Conservation (phyloP, 257 asterid genomes). For the Solanum virginianum region DNA sequence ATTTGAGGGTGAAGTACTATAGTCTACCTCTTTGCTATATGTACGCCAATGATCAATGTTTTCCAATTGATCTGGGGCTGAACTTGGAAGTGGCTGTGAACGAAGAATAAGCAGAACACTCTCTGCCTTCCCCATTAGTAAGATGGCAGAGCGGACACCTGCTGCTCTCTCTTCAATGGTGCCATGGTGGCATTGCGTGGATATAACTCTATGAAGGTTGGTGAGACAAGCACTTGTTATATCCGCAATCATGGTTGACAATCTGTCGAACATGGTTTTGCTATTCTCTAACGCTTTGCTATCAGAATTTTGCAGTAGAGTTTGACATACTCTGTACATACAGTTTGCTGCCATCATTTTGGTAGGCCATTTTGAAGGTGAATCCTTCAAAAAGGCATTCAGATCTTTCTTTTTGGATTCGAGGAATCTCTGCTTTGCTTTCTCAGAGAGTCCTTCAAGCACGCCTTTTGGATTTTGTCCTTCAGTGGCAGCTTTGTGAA, state of each 20-base stretch:
- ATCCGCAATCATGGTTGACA: slow-evolving; percentile 12
- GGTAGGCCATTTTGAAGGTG: slow-evolving; percentile 13
- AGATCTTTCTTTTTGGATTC: not conserved
- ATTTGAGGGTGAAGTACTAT: not conserved
- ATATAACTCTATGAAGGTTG: slow-evolving; percentile 8
- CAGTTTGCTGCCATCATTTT: slow-evolving; percentile 18
- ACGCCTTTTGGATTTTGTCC: not conserved
- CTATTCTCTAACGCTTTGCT: not conserved
- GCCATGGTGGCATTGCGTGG: slow-evolving; percentile 7
- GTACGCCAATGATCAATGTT: slow-evolving; percentile 20
- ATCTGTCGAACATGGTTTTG: slow-evolving; percentile 1
- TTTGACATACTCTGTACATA: slow-evolving; percentile 16
- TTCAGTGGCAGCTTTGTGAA: not conserved
- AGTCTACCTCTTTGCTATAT: not conserved
- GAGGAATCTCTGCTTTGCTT: not conserved
- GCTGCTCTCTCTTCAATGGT: slow-evolving; percentile 17
- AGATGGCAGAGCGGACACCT: slow-evolving; percentile 11
- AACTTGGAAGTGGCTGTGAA: slow-evolving; percentile 1
- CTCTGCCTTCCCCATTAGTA: slow-evolving; percentile 19
- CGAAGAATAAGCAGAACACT: slow-evolving; percentile 12
- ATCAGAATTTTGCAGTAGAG: not conserved
- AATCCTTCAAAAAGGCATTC: not conserved
- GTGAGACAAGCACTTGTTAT: slow-evolving; percentile 17
- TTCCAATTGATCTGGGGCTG: slow-evolving; percentile 5
- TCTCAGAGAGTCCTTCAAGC: slow-evolving; percentile 1